These are phyloP conservation scores for Gamarada debralockiae DNA, from an alignment of 495 filamentous ascomycete genomes.

Conservation along the genomic window DNA sequence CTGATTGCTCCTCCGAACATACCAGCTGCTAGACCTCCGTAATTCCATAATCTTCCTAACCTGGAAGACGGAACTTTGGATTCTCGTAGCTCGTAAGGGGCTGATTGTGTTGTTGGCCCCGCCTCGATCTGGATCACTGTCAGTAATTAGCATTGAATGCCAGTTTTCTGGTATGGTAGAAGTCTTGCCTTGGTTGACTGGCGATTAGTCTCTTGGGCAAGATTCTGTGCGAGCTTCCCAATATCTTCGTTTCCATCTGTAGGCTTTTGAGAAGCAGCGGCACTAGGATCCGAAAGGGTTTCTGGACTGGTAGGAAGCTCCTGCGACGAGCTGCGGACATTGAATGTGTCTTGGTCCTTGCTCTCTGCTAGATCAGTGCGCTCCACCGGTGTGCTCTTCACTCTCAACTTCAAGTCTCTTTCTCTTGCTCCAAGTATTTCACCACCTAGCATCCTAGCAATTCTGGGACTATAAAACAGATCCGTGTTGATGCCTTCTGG, in stretches of 20 bases:
- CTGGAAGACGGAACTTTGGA: constrained; percentile 89
- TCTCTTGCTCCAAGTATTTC: constrained; percentile 15
- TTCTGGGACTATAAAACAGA: constrained; percentile 57
- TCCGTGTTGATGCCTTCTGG: constrained; percentile 56
- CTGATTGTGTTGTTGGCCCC: background rate
- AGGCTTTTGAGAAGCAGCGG: background rate
- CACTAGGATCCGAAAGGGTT: background rate
- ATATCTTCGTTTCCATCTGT: background rate
- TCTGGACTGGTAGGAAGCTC: constrained; percentile 4
- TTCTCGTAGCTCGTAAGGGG: constrained; percentile 71
- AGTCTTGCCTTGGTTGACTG: constrained; percentile 4
- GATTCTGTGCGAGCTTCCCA: background rate
- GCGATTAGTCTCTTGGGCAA: background rate
- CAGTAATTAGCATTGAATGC: constrained; percentile 14
- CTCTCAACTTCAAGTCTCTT: constrained; percentile 4
- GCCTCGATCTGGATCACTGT: constrained; percentile 13
- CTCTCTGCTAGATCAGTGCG: constrained; percentile 23
- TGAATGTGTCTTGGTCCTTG: constrained; percentile 39
- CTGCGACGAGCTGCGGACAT: constrained; percentile 30
- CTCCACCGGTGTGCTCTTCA: constrained; percentile 29
- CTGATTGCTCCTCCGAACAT: constrained; percentile 94
- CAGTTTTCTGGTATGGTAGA: background rate
- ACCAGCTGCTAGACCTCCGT: constrained; percentile 84
- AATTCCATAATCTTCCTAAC: constrained; percentile 87
- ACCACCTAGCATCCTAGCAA: constrained; percentile 50